Evolutionary conservation across 768 basidiomycete species (phyloP).

Genomic region (Leccinum disarticulatum): DNA sequence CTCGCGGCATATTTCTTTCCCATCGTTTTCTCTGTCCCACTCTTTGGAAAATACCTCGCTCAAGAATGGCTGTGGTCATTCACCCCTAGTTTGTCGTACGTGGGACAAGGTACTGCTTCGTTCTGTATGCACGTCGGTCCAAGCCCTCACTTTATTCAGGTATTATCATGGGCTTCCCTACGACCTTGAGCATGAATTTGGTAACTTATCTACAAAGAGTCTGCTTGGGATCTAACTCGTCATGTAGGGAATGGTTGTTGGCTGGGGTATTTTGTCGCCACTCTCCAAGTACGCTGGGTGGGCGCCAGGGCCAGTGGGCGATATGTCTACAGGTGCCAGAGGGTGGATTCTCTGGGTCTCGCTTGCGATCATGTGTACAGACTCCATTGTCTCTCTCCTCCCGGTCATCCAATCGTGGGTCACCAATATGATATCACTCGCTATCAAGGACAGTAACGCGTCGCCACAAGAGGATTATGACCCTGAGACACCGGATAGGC

Average conservation of each 20-base stretch:
- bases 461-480: conserved; percentile 49
- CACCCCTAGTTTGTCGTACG: conserved; percentile 87
- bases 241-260: conserved; percentile 87
- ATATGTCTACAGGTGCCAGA: conserved; percentile 85
- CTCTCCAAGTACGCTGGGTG: conserved; percentile 79
- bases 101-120: conserved; percentile 71
- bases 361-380: conserved; percentile 93
- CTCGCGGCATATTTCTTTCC: conserved; percentile 96
- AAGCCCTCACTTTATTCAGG: conserved; percentile 42
- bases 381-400: conserved; percentile 82
- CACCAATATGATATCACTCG: conserved; percentile 32
- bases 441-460: conserved; percentile 27
- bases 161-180: conserved; percentile 97
- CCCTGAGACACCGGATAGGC: conserved; percentile 72
- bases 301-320: conserved; percentile 91
- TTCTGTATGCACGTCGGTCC: neutral
- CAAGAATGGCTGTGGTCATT: conserved; percentile 92
- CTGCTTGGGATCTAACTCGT: conserved; percentile 2
- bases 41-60: conserved; percentile 83
- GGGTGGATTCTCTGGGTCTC: conserved; percentile 98
- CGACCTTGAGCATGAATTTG: conserved; percentile 89
- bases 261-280: conserved; percentile 94
- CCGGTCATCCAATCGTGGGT: conserved; percentile 66
- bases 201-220: conserved; percentile 40
- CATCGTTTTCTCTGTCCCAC: conserved; percentile 79